Evolutionary conservation across 2,329 filamentous ascomycete genomes (phyloP).

Genomic region (Nemania sp.): DNA sequence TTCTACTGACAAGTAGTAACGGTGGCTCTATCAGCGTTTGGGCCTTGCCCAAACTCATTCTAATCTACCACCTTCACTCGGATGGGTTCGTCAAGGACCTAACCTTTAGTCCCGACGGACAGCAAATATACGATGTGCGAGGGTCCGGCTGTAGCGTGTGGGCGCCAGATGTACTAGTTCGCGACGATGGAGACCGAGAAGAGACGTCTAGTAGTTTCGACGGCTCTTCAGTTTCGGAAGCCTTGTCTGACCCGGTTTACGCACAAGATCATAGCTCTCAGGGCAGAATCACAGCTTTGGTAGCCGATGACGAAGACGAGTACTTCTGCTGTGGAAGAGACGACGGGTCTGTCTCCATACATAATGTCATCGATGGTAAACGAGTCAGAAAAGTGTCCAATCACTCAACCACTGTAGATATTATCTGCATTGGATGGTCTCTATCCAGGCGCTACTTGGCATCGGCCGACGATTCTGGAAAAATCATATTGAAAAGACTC

Average conservation of each 20-base stretch:
- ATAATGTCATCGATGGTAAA: neutral
- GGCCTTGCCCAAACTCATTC: neutral
- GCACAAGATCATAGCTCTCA: neutral
- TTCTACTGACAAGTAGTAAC: neutral
- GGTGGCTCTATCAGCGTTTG: constrained; percentile 4
- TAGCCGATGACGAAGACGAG: neutral
- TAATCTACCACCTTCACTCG: neutral
- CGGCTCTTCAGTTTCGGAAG: too few relatives aligned
- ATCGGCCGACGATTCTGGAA: constrained; percentile 5
- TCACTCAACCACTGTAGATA: neutral
- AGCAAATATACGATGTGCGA: neutral
- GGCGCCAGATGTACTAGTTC: constrained; percentile 2
- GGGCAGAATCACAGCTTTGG: neutral
- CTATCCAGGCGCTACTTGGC: neutral
- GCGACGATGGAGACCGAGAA: neutral
- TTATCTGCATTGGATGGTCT: constrained; percentile 1
- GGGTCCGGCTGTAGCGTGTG: constrained; percentile 2
- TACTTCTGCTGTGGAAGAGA: constrained; percentile 5
- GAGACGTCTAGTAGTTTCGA: neutral
- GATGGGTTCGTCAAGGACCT: neutral
- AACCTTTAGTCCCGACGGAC: neutral
- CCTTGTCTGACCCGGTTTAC: neutral
- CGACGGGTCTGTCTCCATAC: constrained; percentile 2
- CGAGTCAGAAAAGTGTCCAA: neutral
- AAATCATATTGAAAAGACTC: constrained; percentile 7